phyloP scores from a whole-genome alignment of 345 rosid genomes.

The Arabidopsis arenosa region DNA sequence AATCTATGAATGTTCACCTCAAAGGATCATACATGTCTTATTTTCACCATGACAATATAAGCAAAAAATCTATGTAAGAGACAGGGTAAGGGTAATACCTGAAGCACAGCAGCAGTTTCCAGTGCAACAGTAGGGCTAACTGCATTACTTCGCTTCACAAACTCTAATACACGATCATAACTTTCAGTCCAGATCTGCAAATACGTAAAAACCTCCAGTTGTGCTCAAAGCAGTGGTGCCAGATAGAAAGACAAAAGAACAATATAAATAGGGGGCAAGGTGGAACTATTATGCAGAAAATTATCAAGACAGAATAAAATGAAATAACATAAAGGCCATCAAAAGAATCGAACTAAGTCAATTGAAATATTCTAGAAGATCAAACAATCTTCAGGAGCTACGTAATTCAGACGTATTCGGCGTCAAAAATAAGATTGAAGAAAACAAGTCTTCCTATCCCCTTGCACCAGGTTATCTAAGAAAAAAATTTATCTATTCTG shows the following conservation, averaged over 20 bases:
- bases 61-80: background rate
- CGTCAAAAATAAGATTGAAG: constrained; percentile 3
- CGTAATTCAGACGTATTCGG: background rate
- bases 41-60: constrained; percentile 12
- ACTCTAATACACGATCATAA: constrained; percentile 84
- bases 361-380: background rate
- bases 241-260: constrained; percentile 16
- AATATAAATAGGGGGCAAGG: constrained; percentile 1
- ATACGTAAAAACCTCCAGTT: constrained; percentile 28
- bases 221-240: constrained; percentile 20
- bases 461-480: constrained; percentile 15
- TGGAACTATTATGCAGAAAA: constrained; percentile 9
- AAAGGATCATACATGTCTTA: constrained; percentile 26
- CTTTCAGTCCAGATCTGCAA: constrained; percentile 89
- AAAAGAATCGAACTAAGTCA: background rate
- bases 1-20: constrained; percentile 21
- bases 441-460: background rate
- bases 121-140: constrained; percentile 91
- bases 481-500: background rate
- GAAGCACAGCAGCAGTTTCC: constrained; percentile 97
- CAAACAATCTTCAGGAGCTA: background rate
- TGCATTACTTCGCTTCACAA: constrained; percentile 93
- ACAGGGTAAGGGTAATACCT: constrained; percentile 59
- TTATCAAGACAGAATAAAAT: constrained; percentile 12
- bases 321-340: constrained; percentile 4